Evolutionary conservation across 192 early-diverging fungal genomes (phyloP).

Genomic region (Backusella tarrabulga): DNA sequence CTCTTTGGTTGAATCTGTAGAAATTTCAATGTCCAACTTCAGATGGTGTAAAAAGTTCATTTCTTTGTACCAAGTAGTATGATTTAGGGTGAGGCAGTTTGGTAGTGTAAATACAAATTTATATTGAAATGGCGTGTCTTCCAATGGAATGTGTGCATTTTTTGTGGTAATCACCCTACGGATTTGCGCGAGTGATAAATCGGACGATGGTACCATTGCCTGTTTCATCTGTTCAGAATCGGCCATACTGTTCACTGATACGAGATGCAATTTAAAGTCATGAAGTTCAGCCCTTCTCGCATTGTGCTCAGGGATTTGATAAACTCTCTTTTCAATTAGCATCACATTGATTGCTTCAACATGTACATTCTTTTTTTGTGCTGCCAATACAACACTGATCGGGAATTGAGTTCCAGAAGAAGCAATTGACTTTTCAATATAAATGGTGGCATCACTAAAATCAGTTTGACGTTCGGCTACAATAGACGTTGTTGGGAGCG

Average conservation of each 20-base stretch:
- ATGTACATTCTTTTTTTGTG: slow-evolving; percentile 16
- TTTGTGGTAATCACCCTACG: slow-evolving; percentile 15
- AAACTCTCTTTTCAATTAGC: slow-evolving; percentile 23
- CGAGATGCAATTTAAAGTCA: slow-evolving; percentile 17
- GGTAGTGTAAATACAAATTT: slow-evolving; percentile 31
- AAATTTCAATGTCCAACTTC: slow-evolving; percentile 25
- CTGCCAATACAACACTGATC: slow-evolving; percentile 17
- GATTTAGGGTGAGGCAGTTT: slow-evolving; percentile 29
- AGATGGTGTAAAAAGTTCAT: slow-evolving; percentile 28
- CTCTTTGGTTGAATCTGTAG: not conserved
- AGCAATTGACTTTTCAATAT: slow-evolving; percentile 27
- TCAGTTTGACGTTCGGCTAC: slow-evolving; percentile 15
- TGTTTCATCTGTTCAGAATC: not conserved
- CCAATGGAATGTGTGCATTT: slow-evolving; percentile 21
- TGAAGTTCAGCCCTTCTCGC: slow-evolving; percentile 18
- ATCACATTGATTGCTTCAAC: slow-evolving; percentile 24
- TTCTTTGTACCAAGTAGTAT: slow-evolving; percentile 25
- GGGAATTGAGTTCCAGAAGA: slow-evolving; percentile 34
- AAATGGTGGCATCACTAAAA: slow-evolving; percentile 19
- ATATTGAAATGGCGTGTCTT: slow-evolving; percentile 15
- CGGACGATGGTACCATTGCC: not conserved
- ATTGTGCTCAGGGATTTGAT: slow-evolving; percentile 27
- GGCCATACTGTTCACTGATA: slow-evolving; percentile 1
- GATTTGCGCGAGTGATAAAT: not conserved
- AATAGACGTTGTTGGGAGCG: slow-evolving; percentile 17